These are phyloP conservation scores for Auricularia sp. DNA, from an alignment of 768 basidiomycete genomes.

Conservation along the genomic window DNA sequence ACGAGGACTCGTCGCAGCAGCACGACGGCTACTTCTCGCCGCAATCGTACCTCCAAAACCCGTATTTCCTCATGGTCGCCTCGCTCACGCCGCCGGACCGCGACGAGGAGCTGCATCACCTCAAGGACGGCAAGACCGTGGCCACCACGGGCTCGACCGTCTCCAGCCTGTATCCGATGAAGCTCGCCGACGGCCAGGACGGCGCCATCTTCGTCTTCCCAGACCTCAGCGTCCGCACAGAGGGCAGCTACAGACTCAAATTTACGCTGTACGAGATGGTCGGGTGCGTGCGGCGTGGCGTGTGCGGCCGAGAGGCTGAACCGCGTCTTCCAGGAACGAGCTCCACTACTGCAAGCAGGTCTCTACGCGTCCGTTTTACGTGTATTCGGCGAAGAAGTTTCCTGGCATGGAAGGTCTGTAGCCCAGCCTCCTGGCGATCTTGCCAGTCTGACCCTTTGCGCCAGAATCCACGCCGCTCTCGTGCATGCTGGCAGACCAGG, in stretches of 20 bases:
- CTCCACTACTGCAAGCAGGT: constrained; percentile 88
- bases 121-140: constrained; percentile 84
- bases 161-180: constrained; percentile 83
- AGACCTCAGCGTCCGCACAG: constrained; percentile 83
- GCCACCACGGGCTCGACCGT: constrained; percentile 90
- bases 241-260: constrained; percentile 79
- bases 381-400: constrained; percentile 94
- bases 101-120: constrained; percentile 81
- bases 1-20: constrained; percentile 31
- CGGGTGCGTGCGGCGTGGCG: constrained; percentile 47
- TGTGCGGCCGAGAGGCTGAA: neutral
- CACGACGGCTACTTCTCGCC: constrained; percentile 33
- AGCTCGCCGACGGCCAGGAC: constrained; percentile 57
- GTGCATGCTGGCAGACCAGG: constrained; percentile 87
- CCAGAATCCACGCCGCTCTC: constrained; percentile 83
- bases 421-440: neutral
- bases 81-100: constrained; percentile 82
- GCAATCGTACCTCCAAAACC: constrained; percentile 71
- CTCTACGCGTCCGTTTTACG: constrained; percentile 82
- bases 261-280: constrained; percentile 83
- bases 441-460: neutral
- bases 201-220: constrained; percentile 97
- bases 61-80: constrained; percentile 95
- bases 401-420: constrained; percentile 86
- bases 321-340: constrained; percentile 43